Base-by-base conservation (phyloP, 129 eudicot species). In the Artemisia tridentata region DNA sequence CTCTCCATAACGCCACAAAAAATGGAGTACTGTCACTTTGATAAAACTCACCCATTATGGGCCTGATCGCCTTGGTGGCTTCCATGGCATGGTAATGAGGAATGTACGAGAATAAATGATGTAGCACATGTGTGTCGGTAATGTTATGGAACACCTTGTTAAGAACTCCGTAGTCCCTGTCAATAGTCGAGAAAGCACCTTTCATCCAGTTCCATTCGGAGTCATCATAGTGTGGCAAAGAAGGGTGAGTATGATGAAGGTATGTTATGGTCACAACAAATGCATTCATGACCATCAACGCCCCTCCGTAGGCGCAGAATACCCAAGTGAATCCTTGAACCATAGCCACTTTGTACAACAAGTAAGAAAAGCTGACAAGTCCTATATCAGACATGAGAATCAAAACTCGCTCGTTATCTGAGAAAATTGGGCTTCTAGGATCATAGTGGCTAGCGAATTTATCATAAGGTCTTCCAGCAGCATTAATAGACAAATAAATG, bases 71-170 rank as follows among this genome's bases (percentile, higher is more conserved):
- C 20, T 72, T 81, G 7, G 85, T 81, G 8, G 82, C 85, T 65
- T 81, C 85, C 82, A 76, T 77, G 3, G 81, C 85, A 67, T 81
- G 81, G 19, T 81, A 81, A 54, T 81, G 85, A 5, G 85, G 85
- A 72, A 77, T 81, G 15, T 78, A 67, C 5, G 85, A 77, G 63
- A 81, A 81, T 68, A 81, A 49, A 72, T 81, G 85, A 75, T 81
- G 85, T 1, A 80, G 78, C 13, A 81, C 85, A 31, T 81, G 85
- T 38, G 85, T 81, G 45, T 81, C 81, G 3, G 85, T 81, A 27
- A 81, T 76, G 79, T 81, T 81, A 25, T 81, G 85, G 72, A 81
- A 81, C 51, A 81, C 85, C 78, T 72, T 81, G 82, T 81, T 81
- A 13, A 81, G 66, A 54, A 81, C 16, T 14, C 85, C 81, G 43